Evolutionary conservation across 2,329 filamentous ascomycete genomes (phyloP), one percentile per base, ranked within the genome.

Genomic region (Colletotrichum liaoningense): DNA sequence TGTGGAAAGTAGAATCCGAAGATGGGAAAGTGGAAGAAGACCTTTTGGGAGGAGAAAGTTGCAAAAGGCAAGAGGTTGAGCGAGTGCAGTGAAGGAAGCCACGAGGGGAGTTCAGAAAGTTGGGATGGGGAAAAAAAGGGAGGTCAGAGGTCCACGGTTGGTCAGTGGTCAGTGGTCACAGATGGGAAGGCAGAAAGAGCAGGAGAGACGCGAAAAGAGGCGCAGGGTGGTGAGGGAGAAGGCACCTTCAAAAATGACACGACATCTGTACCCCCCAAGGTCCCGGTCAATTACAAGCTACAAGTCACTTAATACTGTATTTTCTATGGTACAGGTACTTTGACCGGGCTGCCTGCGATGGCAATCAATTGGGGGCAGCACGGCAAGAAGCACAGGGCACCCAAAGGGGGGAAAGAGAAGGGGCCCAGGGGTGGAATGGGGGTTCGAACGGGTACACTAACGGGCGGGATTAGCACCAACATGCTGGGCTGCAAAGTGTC

Each of bases 311-410:
- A 8, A 11, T 26, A 3, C 26, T 63, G 60, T 8, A 5, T 30
- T 22, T 33, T 24, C 19, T 8, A 42, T 33, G 22, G 24, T 19
- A 24, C 42, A 1, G 54, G 55, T 59, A 49, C 42, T n/a, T 49
- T 16, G 26, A 35, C 60, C 24, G 42, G 57, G 57, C 65, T 42
- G 55, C 30, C 19, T 35, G 26, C 52, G 22, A 56, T n/a, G n/a
- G 63, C 63, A 72, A 71, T 71, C 56, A 62, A 71, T 62, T 63
- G 42, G 69, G 63, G 63, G 69, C 63, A 71, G n/a, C 55, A 52
- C 28, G 24, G 35, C 59, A 56, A 64, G 26, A 58, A 72, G 58
- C 59, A 69, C 67, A 69, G 59, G 66, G 49, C 62, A 70, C 46
- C 30, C 26, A 63, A 49, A 9, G 38, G 57, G 30, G 38, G 49